These are phyloP conservation scores for Pichia phayaonensis DNA, from an alignment of 805 yeast genomes.

Conservation along the genomic window DNA sequence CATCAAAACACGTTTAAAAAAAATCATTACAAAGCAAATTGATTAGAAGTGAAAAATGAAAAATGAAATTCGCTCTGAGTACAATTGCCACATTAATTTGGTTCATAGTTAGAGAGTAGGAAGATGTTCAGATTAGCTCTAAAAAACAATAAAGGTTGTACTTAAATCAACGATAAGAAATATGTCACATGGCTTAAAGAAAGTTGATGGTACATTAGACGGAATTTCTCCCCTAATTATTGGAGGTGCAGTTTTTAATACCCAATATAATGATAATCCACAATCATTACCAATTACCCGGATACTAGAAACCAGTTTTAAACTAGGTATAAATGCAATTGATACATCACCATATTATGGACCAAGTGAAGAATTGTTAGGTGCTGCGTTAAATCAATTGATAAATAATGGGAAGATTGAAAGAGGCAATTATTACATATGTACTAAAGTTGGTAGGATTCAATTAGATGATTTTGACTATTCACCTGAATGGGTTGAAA, in stretches of 20 bases:
- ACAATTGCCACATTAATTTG: not conserved
- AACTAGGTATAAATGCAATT: slow-evolving; percentile 62
- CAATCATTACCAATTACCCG: slow-evolving; percentile 46
- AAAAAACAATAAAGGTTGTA: too few relatives aligned
- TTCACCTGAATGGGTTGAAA: slow-evolving; percentile 48
- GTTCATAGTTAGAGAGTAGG: too few relatives aligned
- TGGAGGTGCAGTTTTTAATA: slow-evolving; percentile 87
- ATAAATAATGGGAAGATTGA: slow-evolving; percentile 33
- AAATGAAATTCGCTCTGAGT: not conserved
- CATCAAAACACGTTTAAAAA: not conserved
- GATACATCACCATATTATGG: slow-evolving; percentile 96
- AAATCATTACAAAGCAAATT: not conserved
- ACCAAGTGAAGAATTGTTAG: slow-evolving; percentile 70
- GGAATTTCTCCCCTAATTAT: slow-evolving; percentile 53
- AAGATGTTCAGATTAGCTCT: not conserved
- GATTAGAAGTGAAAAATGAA: not conserved
- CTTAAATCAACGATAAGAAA: not conserved
- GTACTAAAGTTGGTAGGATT: slow-evolving; percentile 84
- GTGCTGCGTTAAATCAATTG: slow-evolving; percentile 46
- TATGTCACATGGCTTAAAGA: slow-evolving; percentile 17
- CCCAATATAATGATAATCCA: slow-evolving; percentile 71
- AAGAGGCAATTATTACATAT: slow-evolving; percentile 59
- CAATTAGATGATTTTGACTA: slow-evolving; percentile 68
- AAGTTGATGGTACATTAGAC: slow-evolving; percentile 8
- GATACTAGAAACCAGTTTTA: slow-evolving; percentile 53